Evolutionary conservation across 768 basidiomycete genomes (phyloP).

Genomic region (Lactifluus subvellereus): DNA sequence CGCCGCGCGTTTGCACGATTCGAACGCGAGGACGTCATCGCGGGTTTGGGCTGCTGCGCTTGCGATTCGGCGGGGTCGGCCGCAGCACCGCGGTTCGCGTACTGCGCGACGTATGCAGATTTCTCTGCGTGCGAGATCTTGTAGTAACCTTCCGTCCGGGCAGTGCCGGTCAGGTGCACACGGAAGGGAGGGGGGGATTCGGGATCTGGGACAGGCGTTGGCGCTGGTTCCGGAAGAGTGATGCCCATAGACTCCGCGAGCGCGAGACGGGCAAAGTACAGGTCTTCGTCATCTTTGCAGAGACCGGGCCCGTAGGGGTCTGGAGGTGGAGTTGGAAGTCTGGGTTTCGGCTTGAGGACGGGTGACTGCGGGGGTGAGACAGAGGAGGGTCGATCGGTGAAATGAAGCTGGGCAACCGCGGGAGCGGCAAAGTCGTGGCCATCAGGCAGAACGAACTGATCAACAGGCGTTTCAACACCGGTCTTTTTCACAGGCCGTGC

Average conservation of each 20-base stretch:
- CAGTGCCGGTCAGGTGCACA: conserved; percentile 77
- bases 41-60: conserved; percentile 45
- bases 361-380: conserved; percentile 50
- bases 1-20: conserved; percentile 91
- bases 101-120: conserved; percentile 87
- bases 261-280: conserved; percentile 68
- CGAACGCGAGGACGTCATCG: conserved; percentile 72
- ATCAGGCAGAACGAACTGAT: conserved; percentile 49
- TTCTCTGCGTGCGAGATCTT: conserved; percentile 91
- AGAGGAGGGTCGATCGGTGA: conserved; percentile 42
- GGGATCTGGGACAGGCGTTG: conserved; percentile 31
- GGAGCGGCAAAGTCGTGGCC: conserved; percentile 46
- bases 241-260: conserved; percentile 37
- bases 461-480: conserved; percentile 28
- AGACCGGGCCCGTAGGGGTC: conserved; percentile 52
- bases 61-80: conserved; percentile 39
- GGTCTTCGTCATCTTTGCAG: conserved; percentile 84
- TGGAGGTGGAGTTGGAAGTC: conserved; percentile 42
- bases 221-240: conserved; percentile 27
- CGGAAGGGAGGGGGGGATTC: conserved; percentile 52
- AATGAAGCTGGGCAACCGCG: conserved; percentile 44
- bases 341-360: conserved; percentile 31
- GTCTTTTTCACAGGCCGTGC: conserved; percentile 29
- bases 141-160: conserved; percentile 92
- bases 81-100: conserved; percentile 53